Conservation (phyloP, 208 protist species). For the Leishmania turanica region DNA sequence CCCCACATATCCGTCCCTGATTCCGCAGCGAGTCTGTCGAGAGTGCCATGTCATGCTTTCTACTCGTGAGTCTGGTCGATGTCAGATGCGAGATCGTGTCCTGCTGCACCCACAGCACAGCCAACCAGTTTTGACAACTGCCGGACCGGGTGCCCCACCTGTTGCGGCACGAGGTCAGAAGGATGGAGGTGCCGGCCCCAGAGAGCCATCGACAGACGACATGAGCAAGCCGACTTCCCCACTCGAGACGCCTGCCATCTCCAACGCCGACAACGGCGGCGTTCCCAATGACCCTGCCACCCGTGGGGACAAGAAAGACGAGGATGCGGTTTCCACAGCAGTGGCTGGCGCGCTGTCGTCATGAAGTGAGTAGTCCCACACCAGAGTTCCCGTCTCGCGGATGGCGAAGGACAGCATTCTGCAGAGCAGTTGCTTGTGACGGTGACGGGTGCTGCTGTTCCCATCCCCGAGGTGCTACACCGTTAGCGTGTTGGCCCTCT, state of each 20-base stretch:
- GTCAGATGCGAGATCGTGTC: conserved; percentile 7
- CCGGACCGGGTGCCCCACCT: not conserved
- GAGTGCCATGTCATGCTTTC: conserved; percentile 23
- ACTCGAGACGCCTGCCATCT: not conserved
- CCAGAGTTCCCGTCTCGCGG: conserved; percentile 37
- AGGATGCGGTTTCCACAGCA: conserved; percentile 31
- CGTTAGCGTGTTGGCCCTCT: conserved; percentile 41
- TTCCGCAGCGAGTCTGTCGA: conserved; percentile 52
- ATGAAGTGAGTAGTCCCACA: conserved; percentile 32
- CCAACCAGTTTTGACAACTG: no score
- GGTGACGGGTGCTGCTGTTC: conserved; percentile 50
- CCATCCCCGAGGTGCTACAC: conserved; percentile 34
- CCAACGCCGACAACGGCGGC: conserved; percentile 20
- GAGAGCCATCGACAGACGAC: no score
- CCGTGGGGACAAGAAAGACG: not conserved
- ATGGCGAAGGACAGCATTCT: conserved; percentile 48
- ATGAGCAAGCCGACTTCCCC: not conserved
- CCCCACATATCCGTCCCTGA: conserved; percentile 17
- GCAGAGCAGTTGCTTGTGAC: conserved; percentile 30
- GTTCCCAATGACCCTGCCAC: not conserved
- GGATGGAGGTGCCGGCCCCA: not conserved
- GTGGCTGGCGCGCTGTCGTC: conserved; percentile 46
- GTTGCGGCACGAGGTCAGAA: not conserved
- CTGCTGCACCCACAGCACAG: not conserved
- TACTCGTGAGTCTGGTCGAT: conserved; percentile 5